Evolutionary conservation across 139 green algal species (phyloP).

Genomic region (Tetraselmis striata): DNA sequence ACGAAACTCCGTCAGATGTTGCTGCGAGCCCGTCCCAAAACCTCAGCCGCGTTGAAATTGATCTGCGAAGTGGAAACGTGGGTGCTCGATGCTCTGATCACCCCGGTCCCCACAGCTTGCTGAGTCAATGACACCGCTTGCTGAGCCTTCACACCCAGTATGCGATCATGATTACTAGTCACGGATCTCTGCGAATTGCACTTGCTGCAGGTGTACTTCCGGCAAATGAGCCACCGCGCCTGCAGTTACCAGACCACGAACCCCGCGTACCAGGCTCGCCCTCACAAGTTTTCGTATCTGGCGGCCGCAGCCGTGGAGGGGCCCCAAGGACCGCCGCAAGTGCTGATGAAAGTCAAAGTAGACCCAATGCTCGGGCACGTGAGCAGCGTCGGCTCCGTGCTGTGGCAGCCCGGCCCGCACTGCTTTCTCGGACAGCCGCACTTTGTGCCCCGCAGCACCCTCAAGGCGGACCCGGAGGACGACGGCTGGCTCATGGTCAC

Average conservation of each 20-base stretch:
- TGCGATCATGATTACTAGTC: too few species aligned
- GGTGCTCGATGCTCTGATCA: neutral
- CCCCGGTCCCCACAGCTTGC: neutral
- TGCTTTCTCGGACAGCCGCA: slow-evolving; percentile 53
- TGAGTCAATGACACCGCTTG: neutral
- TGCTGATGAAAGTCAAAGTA: neutral
- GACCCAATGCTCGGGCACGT: neutral
- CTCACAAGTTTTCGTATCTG: neutral
- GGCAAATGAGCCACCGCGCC: neutral
- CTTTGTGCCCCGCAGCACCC: slow-evolving; percentile 64
- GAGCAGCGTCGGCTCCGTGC: neutral
- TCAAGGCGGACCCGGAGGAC: slow-evolving; percentile 47
- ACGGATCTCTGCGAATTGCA: too few species aligned
- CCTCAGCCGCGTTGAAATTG: neutral
- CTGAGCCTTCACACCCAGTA: too few species aligned
- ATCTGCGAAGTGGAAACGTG: neutral
- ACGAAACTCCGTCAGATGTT: neutral
- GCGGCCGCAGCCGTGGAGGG: neutral
- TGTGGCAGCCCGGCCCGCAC: slow-evolving; percentile 31
- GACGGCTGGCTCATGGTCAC: slow-evolving; percentile 64
- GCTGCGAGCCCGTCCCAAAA: neutral
- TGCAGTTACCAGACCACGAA: neutral
- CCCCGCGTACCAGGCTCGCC: neutral
- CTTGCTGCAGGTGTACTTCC: neutral
- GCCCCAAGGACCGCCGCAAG: neutral